Percentiles rank a stretch among this genome's conserved stretches.
These are phyloP conservation scores for Penicillium crustosum DNA, from an alignment of 2,329 filamentous ascomycete genomes.

Conservation along the genomic window DNA sequence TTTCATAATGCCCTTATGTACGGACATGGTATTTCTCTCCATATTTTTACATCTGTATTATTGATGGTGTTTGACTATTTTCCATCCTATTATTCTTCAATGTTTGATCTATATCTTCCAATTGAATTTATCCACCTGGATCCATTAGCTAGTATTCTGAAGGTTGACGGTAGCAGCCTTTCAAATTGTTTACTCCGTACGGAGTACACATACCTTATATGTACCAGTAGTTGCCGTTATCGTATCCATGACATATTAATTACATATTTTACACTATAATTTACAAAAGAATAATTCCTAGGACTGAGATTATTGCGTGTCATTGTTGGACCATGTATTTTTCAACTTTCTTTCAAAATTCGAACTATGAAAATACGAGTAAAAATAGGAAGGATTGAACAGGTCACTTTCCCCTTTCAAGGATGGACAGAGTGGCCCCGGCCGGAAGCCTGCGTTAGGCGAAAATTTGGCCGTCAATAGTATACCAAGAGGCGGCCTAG, in stretches of 20 bases:
- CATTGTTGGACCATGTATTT: too few relatives aligned
- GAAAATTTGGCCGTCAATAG: not conserved
- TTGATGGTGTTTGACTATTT: not conserved
- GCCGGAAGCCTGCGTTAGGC: not conserved
- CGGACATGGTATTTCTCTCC: not conserved
- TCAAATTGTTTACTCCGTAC: not conserved
- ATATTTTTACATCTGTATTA: not conserved
- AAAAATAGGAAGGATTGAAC: not conserved
- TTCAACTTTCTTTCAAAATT: too few relatives aligned
- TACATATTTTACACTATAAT: not conserved
- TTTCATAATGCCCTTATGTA: not conserved
- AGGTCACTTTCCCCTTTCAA: not conserved
- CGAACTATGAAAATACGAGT: too few relatives aligned
- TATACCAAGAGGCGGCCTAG: not conserved
- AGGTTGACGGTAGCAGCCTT: not conserved
- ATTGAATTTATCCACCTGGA: not conserved
- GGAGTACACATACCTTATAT: not conserved
- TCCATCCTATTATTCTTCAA: not conserved
- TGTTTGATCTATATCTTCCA: not conserved
- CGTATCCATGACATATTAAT: not conserved
- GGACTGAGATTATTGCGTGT: not conserved
- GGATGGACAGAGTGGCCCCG: not conserved
- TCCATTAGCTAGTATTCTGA: not conserved
- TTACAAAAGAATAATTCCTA: not conserved
- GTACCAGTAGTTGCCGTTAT: not conserved